Conservation (phyloP, 176 grass and related monocot species). For the Bromus sterilis region DNA sequence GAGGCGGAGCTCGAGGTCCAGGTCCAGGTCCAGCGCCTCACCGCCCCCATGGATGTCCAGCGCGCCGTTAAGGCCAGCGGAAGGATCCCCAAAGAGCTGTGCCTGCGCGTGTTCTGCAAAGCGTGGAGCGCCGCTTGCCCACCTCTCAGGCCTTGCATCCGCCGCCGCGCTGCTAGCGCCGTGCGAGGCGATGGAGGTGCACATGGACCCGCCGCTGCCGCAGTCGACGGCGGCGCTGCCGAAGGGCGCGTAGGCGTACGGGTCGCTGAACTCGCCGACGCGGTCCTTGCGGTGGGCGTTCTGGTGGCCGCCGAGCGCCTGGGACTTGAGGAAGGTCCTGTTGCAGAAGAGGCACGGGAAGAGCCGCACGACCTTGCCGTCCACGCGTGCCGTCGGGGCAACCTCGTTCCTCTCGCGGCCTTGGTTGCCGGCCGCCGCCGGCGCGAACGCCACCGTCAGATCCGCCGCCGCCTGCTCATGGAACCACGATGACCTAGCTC, state of each 20-base stretch:
- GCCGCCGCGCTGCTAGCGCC: background rate
- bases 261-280: background rate
- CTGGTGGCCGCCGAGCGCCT: conserved; percentile 66
- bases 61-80: background rate
- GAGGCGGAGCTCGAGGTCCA: conserved; percentile 47
- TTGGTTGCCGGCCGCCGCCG: background rate
- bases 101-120: background rate
- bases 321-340: conserved; percentile 76
- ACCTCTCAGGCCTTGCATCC: background rate
- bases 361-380: conserved; percentile 44
- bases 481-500: background rate
- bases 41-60: background rate
- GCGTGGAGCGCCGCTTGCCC: background rate
- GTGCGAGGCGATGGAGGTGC: conserved; percentile 2
- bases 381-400: conserved; percentile 1
- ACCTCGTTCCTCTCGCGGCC: background rate
- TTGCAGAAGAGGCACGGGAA: conserved; percentile 72
- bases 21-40: conserved; percentile 22
- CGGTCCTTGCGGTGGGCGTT: conserved; percentile 44
- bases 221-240: background rate
- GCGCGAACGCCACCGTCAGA: conserved; percentile 28
- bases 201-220: background rate
- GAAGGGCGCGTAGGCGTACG: background rate
- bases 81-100: background rate
- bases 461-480: background rate